These are phyloP conservation scores for Clonostachys chloroleuca DNA, from an alignment of 2,329 filamentous ascomycete genomes.

Conservation along the genomic window DNA sequence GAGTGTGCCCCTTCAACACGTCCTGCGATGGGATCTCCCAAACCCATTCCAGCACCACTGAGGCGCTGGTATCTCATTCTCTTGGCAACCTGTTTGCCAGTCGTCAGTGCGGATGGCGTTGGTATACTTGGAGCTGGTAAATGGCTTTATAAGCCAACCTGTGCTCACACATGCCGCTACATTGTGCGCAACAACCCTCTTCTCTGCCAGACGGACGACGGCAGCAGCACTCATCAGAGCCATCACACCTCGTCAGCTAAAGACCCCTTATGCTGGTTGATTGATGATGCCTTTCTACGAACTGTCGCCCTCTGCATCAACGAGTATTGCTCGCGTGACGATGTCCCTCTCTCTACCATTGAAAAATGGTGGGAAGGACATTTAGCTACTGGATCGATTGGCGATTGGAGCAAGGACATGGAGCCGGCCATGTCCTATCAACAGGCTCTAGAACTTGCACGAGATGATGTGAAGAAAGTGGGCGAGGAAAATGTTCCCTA, in stretches of 20 bases:
- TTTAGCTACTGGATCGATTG: constrained; percentile 17
- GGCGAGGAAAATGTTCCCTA: constrained; percentile 11
- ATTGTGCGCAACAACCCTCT: constrained; percentile 12
- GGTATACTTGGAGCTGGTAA: constrained; percentile 23
- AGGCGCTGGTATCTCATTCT: background rate
- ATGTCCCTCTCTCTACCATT: constrained; percentile 8
- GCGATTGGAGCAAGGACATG: constrained; percentile 8
- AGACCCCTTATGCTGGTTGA: constrained; percentile 13
- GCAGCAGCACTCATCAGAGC: background rate
- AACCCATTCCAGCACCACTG: too few relatives aligned
- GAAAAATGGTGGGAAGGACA: constrained; percentile 21
- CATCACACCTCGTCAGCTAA: background rate
- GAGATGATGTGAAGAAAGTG: constrained; percentile 9
- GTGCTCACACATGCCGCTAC: constrained; percentile 20
- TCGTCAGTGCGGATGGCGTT: constrained; percentile 4
- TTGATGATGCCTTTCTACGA: constrained; percentile 18
- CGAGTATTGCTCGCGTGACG: constrained; percentile 17
- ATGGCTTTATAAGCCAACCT: constrained; percentile 20
- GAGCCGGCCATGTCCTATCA: constrained; percentile 17
- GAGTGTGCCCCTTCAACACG: too few relatives aligned
- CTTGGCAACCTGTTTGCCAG: background rate
- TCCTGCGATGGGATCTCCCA: too few relatives aligned
- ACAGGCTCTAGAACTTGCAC: constrained; percentile 14
- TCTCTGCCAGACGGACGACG: constrained; percentile 7
- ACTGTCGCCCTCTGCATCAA: constrained; percentile 26